Evolutionary conservation across 768 basidiomycete species (phyloP), one percentile per base, ranked within the genome.

Genomic region (Boletus pseudo-olivaceus): DNA sequence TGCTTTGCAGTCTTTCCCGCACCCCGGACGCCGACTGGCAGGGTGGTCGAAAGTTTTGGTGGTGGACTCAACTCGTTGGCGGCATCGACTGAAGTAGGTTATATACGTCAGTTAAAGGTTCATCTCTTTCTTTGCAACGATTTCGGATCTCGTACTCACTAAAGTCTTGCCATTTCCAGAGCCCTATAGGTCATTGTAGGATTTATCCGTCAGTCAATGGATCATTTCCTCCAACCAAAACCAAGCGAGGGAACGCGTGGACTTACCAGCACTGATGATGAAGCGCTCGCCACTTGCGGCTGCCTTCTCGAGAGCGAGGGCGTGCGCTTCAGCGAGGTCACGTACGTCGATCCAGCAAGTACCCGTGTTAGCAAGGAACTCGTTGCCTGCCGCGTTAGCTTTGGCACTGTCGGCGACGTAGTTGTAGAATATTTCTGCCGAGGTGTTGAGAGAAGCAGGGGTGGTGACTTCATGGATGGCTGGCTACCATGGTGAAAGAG

Each of bases 281-380:
- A 87, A 77, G 33, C 87, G 73, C 51, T 87, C 74, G 1, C 81
- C 81, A 3, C 76, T 78, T 0, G 84, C 85, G 3, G 72, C 75
- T 27, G 76, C 72, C 47, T 74, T 77, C 49, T 75, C 74, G 20
- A 90, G 65, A 5, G 82, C 82, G 6, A 71, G 65, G 1, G 75
- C 73, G 60, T 87, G 85, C 0, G 79, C 82, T 15, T 71, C 66
- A 0, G 79, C 83, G 33, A 82, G 62, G 62, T 85, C 83, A 7
- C 82, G 76, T 7, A 83, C 82, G 47, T 84, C 80, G 29, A 80
- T 62, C 74, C 76, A 82, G 23, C 61, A 54, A 14, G 63, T 62
- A 6, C 68, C 67, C 17, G 60, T 51, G 17, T 61, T 51, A 23
- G 61, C 61, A 33, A 68, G 55, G 32, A 61, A 52, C 32, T 67